Evolutionary conservation across 2,329 filamentous ascomycete species (phyloP), one percentile per base, ranked within the genome.

Genomic region (Coleophoma eucalyptorum): DNA sequence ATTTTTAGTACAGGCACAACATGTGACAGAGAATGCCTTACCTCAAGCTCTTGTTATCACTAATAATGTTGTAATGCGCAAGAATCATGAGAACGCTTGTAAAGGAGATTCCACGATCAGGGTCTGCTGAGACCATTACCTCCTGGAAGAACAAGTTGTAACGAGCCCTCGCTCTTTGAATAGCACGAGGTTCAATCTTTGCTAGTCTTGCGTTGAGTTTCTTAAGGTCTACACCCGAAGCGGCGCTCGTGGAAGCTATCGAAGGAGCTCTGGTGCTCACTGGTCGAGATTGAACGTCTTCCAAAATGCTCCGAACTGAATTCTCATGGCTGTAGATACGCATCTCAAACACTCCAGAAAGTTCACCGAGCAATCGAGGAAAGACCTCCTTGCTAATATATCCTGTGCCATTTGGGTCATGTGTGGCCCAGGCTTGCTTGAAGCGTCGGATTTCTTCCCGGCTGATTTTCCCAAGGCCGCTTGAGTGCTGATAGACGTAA

Each of bases 81-180:
- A 99, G 77, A 54, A 96, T 95, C 87, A 99, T 94, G 47, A 99
- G 77, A 19, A 97, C 87, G 6, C 87, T 86, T 3, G 90, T 94
- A 68, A 99, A 99, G 1, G 89, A 87, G 53, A 99, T 95, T 44
- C 94, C 94, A 55, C 83, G 81, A 62, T 95, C 90, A 1, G 87
- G 88, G 67, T 99, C 92, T 4, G 92, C 90, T 4, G 91, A 93
- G 5, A 97, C 90, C 68, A 97, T 83, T 18, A 97, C 89, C 72
- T 99, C 95, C 69, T 97, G 92, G 64, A 90, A 99, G 69, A 99
- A 99, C n/a, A 87, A 80, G 61, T 96, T 96, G 75, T 95, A 93
- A 40, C 87, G 84, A 50, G 83, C 79, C 41, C 94, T 81, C 53
- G 90, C 81, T 59, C 83, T 78, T 51, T 87, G 86, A 49, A 97